These are phyloP conservation scores for Bryopsis sp. DNA, from an alignment of 139 green algal species.

Conservation along the genomic window DNA sequence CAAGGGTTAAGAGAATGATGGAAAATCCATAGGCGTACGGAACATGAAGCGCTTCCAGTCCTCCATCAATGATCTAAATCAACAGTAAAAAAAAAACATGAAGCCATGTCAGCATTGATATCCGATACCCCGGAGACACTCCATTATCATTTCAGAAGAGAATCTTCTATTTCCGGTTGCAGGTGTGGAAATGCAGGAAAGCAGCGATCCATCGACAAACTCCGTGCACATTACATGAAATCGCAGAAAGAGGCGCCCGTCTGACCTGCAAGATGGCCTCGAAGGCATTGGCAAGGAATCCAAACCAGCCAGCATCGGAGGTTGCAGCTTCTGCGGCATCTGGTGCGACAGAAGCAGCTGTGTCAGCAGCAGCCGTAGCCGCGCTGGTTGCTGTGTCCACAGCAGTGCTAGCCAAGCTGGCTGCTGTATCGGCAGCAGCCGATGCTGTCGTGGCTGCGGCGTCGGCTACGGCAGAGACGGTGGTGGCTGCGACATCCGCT, in stretches of 20 bases:
- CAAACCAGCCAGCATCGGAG: slow-evolving; percentile 43
- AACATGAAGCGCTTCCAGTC: slow-evolving; percentile 51
- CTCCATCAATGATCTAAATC: slow-evolving; percentile 58
- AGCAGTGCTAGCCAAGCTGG: slow-evolving; percentile 7
- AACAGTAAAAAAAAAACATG: background rate
- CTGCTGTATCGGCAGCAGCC: slow-evolving; percentile 23
- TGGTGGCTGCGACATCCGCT: too few relatives aligned
- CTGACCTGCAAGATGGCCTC: slow-evolving; percentile 62
- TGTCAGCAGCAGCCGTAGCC: background rate
- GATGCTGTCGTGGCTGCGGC: slow-evolving; percentile 17
- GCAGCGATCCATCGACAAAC: too few relatives aligned
- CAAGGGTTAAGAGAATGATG: slow-evolving; percentile 86
- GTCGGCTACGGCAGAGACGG: background rate
- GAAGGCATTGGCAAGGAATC: slow-evolving; percentile 55
- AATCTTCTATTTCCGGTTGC: too few relatives aligned
- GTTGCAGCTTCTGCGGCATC: too few relatives aligned
- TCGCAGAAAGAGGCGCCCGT: too few relatives aligned
- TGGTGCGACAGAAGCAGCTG: background rate
- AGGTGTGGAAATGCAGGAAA: too few relatives aligned
- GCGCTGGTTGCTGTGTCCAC: background rate
- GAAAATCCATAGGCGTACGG: slow-evolving; percentile 95
- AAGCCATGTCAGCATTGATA: background rate
- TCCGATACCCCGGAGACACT: background rate
- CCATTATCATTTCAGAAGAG: background rate
- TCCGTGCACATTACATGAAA: too few relatives aligned